Conservation (phyloP, 2,329 filamentous ascomycete genomes). For the Xylariaceae sp. region DNA sequence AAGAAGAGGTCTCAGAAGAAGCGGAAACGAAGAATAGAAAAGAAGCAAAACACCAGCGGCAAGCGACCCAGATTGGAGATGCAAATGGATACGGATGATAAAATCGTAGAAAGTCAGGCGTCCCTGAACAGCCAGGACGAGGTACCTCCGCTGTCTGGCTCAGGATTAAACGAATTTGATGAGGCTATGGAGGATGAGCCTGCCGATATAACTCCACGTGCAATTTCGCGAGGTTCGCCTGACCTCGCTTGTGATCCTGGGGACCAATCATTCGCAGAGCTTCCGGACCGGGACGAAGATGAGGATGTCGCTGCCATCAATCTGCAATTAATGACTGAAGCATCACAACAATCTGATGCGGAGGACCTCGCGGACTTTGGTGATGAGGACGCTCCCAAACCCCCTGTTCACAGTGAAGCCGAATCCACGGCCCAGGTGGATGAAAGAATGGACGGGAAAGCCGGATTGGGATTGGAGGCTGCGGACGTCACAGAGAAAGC, state of each 20-base stretch:
- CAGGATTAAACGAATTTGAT: neutral
- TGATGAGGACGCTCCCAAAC: neutral
- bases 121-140: slow-evolving; percentile 5
- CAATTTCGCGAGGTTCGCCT: slow-evolving; percentile 4
- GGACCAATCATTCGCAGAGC: slow-evolving; percentile 9
- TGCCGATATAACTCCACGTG: neutral
- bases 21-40: slow-evolving; percentile 25
- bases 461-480: neutral
- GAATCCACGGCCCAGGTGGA: slow-evolving; percentile 14
- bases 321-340: slow-evolving; percentile 30
- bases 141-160: neutral
- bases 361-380: neutral
- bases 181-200: slow-evolving; percentile 5
- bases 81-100: slow-evolving; percentile 15
- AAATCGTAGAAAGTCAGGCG: slow-evolving; percentile 20
- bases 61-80: slow-evolving; percentile 27
- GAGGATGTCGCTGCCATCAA: slow-evolving; percentile 30
- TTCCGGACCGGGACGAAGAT: slow-evolving; percentile 16
- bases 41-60: slow-evolving; percentile 17
- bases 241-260: slow-evolving; percentile 15
- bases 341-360: slow-evolving; percentile 28
- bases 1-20: slow-evolving; percentile 25
- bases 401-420: slow-evolving; percentile 1
- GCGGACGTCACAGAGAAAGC: slow-evolving; percentile 1
- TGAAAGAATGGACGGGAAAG: slow-evolving; percentile 2